Percentiles rank a stretch among this genome's conserved stretches.
These are phyloP conservation scores for Pleurotus citrinopileatus DNA, from an alignment of 768 basidiomycete species.

Conservation along the genomic window DNA sequence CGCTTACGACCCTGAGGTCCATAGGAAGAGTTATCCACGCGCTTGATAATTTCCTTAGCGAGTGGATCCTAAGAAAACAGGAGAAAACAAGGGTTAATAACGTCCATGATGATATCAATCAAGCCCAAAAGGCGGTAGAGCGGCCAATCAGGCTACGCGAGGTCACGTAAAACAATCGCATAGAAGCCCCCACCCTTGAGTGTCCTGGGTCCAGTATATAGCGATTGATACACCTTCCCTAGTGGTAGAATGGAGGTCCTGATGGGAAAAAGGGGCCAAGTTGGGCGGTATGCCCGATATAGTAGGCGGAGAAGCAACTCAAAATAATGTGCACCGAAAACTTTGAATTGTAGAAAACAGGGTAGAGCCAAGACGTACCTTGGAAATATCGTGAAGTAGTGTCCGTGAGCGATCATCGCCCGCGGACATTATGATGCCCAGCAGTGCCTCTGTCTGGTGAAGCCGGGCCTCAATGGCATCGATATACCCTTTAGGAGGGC, in stretches of 20 bases:
- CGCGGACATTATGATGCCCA: slow-evolving; percentile 75
- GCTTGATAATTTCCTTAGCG: slow-evolving; percentile 75
- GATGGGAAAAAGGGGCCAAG: slow-evolving; percentile 1
- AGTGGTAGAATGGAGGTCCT: not conserved
- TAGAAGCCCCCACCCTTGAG: not conserved
- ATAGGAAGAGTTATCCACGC: slow-evolving; percentile 80
- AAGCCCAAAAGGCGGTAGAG: slow-evolving; percentile 6
- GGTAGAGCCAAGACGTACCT: slow-evolving; percentile 32
- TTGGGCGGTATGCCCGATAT: slow-evolving; percentile 8
- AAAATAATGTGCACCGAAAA: not conserved
- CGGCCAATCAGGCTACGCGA: slow-evolving; percentile 1
- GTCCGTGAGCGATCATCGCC: slow-evolving; percentile 36
- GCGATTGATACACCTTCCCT: not conserved
- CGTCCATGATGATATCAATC: slow-evolving; percentile 1
- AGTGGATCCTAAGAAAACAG: slow-evolving; percentile 56
- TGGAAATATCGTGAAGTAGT: slow-evolving; percentile 47
- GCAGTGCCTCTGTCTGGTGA: slow-evolving; percentile 86
- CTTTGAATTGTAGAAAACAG: slow-evolving; percentile 8
- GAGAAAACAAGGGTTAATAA: slow-evolving; percentile 11
- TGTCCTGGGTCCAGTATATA: slow-evolving; percentile 4
- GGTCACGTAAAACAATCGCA: slow-evolving; percentile 6
- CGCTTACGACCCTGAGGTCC: slow-evolving; percentile 68
- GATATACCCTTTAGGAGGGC: slow-evolving; percentile 92
- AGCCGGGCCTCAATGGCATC: slow-evolving; percentile 90
- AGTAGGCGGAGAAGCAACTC: slow-evolving; percentile 1